Evolutionary conservation across 148 eudicot species (phyloP).

Genomic region (Amaranthus cruentus): DNA sequence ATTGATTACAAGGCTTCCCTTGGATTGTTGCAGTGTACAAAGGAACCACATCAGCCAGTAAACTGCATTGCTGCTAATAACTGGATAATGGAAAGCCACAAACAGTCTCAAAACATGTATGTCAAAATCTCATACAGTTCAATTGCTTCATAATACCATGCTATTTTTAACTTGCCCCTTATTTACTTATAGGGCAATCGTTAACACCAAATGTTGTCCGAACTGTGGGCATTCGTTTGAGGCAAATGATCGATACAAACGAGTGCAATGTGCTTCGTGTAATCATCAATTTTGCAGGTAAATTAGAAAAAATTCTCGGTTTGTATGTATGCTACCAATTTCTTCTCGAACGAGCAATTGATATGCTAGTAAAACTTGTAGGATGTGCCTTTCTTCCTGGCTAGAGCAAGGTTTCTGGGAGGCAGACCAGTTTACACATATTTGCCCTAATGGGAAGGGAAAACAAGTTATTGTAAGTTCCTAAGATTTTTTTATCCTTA

Average conservation of each 20-base stretch:
- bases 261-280: constrained; percentile 10
- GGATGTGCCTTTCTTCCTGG: constrained; percentile 20
- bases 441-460: constrained; percentile 8
- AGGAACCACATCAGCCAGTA: constrained; percentile 22
- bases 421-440: constrained; percentile 8
- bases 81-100: constrained; percentile 5
- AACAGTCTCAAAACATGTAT: constrained; percentile 15
- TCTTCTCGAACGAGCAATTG: background rate
- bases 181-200: constrained; percentile 9
- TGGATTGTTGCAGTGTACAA: constrained; percentile 14
- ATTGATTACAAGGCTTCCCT: background rate
- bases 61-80: background rate
- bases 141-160: background rate
- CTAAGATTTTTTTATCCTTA: background rate
- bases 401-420: background rate
- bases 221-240: background rate
- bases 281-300: constrained; percentile 23
- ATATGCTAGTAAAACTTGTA: constrained; percentile 2
- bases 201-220: constrained; percentile 10
- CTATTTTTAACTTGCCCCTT: background rate
- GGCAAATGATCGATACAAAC: background rate
- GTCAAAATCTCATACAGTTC: background rate
- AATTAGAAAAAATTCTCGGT: background rate
- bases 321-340: background rate
- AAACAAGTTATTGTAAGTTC: background rate